Percentiles rank a stretch among this genome's conserved stretches.
Conservation (phyloP, 768 basidiomycete species). For the Hortiboletus campestris region DNA sequence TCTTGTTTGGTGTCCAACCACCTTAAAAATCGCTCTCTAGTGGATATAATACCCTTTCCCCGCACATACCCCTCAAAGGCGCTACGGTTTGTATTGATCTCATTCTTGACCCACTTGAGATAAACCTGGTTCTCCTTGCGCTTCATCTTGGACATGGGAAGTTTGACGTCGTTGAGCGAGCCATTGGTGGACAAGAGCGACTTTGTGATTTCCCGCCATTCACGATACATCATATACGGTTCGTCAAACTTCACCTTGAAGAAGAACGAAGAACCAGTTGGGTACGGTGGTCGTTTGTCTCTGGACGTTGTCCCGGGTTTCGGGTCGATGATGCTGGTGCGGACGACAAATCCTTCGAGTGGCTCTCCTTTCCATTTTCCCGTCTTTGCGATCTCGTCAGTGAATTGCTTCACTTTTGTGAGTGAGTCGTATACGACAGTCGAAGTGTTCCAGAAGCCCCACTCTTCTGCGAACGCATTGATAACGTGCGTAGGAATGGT, state of each 20-base stretch:
- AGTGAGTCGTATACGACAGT: constrained; percentile 56
- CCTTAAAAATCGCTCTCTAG: constrained; percentile 71
- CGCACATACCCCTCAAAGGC: constrained; percentile 64
- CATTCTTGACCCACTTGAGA: constrained; percentile 75
- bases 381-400: constrained; percentile 57
- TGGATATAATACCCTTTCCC: constrained; percentile 83
- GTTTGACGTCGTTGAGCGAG: constrained; percentile 31
- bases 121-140: constrained; percentile 79
- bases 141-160: constrained; percentile 68
- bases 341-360: constrained; percentile 94
- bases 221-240: constrained; percentile 97
- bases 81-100: constrained; percentile 60
- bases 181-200: constrained; percentile 49
- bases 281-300: constrained; percentile 58
- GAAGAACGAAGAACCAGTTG: constrained; percentile 84
- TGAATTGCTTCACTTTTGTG: constrained; percentile 68
- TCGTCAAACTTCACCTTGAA: constrained; percentile 99
- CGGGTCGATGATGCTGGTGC: constrained; percentile 58
- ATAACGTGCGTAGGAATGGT: constrained; percentile 70
- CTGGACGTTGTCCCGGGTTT: constrained; percentile 33
- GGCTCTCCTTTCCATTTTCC: constrained; percentile 83
- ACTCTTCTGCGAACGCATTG: constrained; percentile 78
- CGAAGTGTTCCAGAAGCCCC: constrained; percentile 86
- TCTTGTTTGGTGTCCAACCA: constrained; percentile 60
- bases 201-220: constrained; percentile 95